Conservation (phyloP, 768 basidiomycete species). For the Aureoboletus auriporus region DNA sequence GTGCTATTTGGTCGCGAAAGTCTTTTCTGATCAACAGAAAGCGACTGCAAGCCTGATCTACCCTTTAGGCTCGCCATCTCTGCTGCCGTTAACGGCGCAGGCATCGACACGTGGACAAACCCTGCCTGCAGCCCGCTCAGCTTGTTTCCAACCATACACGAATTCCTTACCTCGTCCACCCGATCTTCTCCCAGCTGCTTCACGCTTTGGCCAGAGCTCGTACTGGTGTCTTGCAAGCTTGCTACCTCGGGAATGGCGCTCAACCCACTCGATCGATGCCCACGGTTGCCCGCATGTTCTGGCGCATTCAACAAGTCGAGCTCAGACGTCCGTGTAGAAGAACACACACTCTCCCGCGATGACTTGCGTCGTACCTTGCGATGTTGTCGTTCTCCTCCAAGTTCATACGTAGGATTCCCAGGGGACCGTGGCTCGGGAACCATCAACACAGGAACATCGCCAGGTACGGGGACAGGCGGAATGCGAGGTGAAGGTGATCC, state of each 20-base stretch:
- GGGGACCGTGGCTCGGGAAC: constrained; percentile 31
- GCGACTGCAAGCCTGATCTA: constrained; percentile 14
- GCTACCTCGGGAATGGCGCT: constrained; percentile 55
- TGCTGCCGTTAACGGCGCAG: constrained; percentile 21
- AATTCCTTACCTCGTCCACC: constrained; percentile 30
- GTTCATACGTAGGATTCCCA: constrained; percentile 9
- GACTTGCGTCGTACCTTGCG: constrained; percentile 41
- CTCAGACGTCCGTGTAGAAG: constrained; percentile 49
- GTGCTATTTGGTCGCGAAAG: constrained; percentile 26
- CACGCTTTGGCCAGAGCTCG: constrained; percentile 13
- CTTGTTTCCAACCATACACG: constrained; percentile 5
- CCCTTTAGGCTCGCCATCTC: constrained; percentile 21
- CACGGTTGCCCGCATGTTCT: constrained; percentile 27
- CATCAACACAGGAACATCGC: constrained; percentile 29
- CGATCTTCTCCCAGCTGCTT: constrained; percentile 37
- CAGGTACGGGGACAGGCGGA: constrained; percentile 28
- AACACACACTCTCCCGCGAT: constrained; percentile 49
- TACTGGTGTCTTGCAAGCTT: constrained; percentile 33
- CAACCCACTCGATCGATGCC: constrained; percentile 37
- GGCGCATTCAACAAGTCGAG: constrained; percentile 51
- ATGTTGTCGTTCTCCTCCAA: constrained; percentile 25
- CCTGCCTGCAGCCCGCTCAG: constrained; percentile 21
- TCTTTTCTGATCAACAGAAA: constrained; percentile 21
- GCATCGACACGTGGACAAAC: constrained; percentile 35
- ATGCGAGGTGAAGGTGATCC: constrained; percentile 39